These are phyloP conservation scores for Monascus ruber DNA, from an alignment of 2,329 filamentous ascomycete genomes.

Conservation along the genomic window DNA sequence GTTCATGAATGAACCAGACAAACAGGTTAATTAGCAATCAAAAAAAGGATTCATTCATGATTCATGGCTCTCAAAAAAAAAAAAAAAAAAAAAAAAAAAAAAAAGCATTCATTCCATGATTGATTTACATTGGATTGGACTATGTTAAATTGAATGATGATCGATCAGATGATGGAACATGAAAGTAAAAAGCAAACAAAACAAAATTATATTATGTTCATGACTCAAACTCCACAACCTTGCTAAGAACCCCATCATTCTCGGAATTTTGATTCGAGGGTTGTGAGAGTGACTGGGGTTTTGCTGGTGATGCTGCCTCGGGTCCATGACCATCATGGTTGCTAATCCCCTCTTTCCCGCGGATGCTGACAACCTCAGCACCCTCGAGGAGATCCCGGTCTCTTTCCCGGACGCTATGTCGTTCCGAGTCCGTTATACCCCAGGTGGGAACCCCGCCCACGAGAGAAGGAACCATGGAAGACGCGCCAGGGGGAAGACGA, in stretches of 20 bases:
- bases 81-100: not conserved
- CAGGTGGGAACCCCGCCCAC: constrained; percentile 25
- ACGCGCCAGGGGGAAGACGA: constrained; percentile 7
- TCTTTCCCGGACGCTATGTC: constrained; percentile 52
- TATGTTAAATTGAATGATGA: constrained; percentile 17
- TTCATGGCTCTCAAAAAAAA: not conserved
- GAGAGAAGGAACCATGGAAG: constrained; percentile 14
- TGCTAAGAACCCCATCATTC: constrained; percentile 22
- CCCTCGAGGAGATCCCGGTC: constrained; percentile 64
- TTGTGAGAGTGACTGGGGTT: constrained; percentile 1
- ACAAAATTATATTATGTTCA: constrained; percentile 1
- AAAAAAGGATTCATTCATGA: not conserved
- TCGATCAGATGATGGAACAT: not conserved
- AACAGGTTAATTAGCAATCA: not conserved
- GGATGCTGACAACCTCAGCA: constrained; percentile 52
- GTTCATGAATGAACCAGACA: too few relatives aligned
- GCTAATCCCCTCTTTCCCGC: constrained; percentile 13
- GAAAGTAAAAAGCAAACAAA: not conserved
- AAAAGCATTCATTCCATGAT: not conserved
- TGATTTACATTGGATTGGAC: constrained; percentile 1
- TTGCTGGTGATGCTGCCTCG: constrained; percentile 3
- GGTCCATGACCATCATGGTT: not conserved
- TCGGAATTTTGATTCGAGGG: constrained; percentile 3
- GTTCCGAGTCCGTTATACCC: constrained; percentile 46
- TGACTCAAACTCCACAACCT: constrained; percentile 27